phyloP scores from a whole-genome alignment of 176 grass and related monocot species.

The Oryza australiensis region DNA sequence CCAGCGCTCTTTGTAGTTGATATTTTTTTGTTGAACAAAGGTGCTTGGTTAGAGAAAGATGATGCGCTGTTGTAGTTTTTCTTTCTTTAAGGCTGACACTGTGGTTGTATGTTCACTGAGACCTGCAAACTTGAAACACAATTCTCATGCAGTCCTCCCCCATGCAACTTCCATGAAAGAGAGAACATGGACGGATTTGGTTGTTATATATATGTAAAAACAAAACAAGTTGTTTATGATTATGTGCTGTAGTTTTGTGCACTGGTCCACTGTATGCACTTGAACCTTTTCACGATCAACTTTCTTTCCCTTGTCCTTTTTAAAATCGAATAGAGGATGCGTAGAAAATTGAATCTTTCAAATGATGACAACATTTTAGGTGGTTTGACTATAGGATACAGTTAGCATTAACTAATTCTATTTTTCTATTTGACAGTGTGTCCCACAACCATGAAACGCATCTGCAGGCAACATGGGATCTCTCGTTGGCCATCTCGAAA shows the following conservation, averaged over 20 bases:
- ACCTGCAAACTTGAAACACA: background rate
- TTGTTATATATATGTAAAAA: background rate
- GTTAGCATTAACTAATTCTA: conserved; percentile 14
- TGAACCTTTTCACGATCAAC: background rate
- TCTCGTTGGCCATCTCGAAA: conserved; percentile 92
- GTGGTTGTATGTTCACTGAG: background rate
- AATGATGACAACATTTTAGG: background rate
- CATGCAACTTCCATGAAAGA: background rate
- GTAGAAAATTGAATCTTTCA: background rate
- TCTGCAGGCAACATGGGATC: conserved; percentile 97
- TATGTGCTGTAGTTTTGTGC: background rate
- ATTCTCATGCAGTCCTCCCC: no score
- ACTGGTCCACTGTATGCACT: background rate
- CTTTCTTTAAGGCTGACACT: background rate
- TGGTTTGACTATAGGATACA: background rate
- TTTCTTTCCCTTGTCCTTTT: conserved; percentile 1
- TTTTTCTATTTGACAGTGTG: conserved; percentile 67
- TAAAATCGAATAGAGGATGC: background rate
- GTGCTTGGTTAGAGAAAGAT: conserved; percentile 18
- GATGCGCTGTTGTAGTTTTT: background rate
- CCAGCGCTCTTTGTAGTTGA: background rate
- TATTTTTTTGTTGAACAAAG: background rate
- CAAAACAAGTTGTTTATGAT: background rate
- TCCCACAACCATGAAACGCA: conserved; percentile 98
- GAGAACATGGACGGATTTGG: background rate